phyloP scores from a whole-genome alignment of 495 filamentous ascomycete species.

The Gamarada debralockiae region DNA sequence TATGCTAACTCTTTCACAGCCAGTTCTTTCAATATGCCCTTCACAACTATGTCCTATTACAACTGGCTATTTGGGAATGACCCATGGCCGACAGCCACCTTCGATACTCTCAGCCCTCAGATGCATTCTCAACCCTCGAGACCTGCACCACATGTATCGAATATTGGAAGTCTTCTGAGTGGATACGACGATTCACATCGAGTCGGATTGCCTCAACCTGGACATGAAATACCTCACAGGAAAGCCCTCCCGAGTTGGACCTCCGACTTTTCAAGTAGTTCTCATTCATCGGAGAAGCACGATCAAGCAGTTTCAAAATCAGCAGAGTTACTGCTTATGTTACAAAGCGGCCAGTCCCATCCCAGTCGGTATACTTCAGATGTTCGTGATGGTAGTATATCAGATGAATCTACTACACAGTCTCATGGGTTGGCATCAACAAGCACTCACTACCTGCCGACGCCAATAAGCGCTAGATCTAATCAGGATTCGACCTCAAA shows the following conservation, averaged over 20 bases:
- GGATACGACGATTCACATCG: neutral
- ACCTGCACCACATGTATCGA: neutral
- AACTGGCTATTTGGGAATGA: slow-evolving; percentile 52
- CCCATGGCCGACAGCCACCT: neutral
- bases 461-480: neutral
- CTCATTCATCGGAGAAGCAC: neutral
- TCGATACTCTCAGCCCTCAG: neutral
- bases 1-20: slow-evolving; percentile 24
- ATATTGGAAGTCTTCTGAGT: neutral
- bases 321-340: slow-evolving; percentile 14
- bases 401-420: neutral
- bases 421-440: neutral
- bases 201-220: neutral
- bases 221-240: neutral
- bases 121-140: neutral
- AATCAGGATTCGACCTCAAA: neutral
- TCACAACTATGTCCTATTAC: slow-evolving; percentile 51
- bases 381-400: neutral
- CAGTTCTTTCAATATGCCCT: slow-evolving; percentile 54
- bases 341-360: slow-evolving; percentile 3
- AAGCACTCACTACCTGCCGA: neutral
- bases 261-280: slow-evolving; percentile 3
- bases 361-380: neutral
- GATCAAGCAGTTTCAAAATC: slow-evolving; percentile 13
- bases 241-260: neutral